Evolutionary conservation across 495 filamentous ascomycete genomes (phyloP).

Genomic region (Aspergillus bertholletiae): DNA sequence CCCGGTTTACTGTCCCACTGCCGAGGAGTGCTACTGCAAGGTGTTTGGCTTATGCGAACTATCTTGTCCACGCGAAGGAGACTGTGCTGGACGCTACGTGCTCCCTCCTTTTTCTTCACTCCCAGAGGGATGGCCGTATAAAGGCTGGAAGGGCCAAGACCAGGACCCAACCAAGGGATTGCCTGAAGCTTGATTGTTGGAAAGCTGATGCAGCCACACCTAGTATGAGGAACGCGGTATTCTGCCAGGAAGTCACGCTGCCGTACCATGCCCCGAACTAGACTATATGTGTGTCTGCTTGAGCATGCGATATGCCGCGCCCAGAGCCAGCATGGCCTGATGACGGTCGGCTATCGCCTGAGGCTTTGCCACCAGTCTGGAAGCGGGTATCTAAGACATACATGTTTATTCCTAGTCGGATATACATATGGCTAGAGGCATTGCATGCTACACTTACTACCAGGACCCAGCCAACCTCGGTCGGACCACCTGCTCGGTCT

Average conservation of each 20-base stretch:
- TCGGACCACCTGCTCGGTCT: background rate
- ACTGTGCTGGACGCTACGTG: constrained; percentile 42
- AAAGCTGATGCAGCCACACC: background rate
- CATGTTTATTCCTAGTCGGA: background rate
- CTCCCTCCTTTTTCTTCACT: constrained; percentile 45
- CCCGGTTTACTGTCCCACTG: constrained; percentile 53
- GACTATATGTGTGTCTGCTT: background rate
- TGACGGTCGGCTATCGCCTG: background rate
- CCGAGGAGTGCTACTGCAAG: constrained; percentile 60
- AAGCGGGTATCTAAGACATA: background rate
- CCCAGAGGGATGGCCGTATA: constrained; percentile 49
- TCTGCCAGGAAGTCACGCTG: background rate
- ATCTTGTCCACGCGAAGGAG: constrained; percentile 28
- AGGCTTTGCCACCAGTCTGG: background rate
- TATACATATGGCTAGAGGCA: background rate
- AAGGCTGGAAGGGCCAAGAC: constrained; percentile 47
- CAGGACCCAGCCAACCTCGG: background rate
- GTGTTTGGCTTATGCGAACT: constrained; percentile 59
- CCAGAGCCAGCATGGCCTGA: too few species aligned
- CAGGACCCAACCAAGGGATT: constrained; percentile 38
- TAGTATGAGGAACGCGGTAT: background rate
- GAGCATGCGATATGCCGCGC: background rate
- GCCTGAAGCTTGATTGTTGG: constrained; percentile 20
- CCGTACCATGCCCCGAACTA: background rate
- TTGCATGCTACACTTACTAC: background rate